Base-by-base conservation (phyloP, 345 rosid genomes). In the Hibiscus syriacus region DNA sequence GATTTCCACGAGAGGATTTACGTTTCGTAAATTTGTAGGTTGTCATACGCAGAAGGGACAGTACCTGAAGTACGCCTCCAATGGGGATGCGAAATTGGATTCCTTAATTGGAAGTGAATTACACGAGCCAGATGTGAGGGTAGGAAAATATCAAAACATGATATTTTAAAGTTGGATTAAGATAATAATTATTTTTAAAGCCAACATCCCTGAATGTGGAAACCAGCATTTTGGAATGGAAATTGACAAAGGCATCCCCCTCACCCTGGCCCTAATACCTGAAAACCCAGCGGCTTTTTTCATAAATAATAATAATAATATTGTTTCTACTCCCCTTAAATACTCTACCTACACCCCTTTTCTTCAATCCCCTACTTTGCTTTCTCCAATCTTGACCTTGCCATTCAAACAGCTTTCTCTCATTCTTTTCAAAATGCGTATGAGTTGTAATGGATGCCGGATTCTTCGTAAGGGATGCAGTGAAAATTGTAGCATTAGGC, bases 401-500 rank as follows among this genome's bases (percentile, higher is more conserved):
- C 20, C n/a, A 17, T 25, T 49, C 4, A 6, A 49, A 19, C 54
- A 17, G 1, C 1, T 60, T 48, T 3, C 7, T 9, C 5, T 48
- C 22, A 1, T 5, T 16, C 5, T 19, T 2, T 49, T 26, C 55
- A 79, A 72, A 81, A 88, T 86, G 95, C 85, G 95, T 25, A 88
- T 94, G 96, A 94, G 99, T 63, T 94, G 99, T 70, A 94, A 94
- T 80, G 99, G 99, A 8, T 94, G 99, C 60, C 79, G 99, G 16
- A 98, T 94, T 66, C 96, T 94, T 5, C 87, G 99, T 39, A 94
- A 94, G 68, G 99, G 98, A 16, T 94, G 99, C 73, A 84, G 92
- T 61, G 98, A 94, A 14, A 83, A 81, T 64, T 94, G 99, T 72
- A 85, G 86, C 75, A 94, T 94, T 63, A 79, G 98, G 23, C 98